phyloP scores from a whole-genome alignment of 1,284 basidiomycete species.

The Cryptococcus maquisensis region DNA sequence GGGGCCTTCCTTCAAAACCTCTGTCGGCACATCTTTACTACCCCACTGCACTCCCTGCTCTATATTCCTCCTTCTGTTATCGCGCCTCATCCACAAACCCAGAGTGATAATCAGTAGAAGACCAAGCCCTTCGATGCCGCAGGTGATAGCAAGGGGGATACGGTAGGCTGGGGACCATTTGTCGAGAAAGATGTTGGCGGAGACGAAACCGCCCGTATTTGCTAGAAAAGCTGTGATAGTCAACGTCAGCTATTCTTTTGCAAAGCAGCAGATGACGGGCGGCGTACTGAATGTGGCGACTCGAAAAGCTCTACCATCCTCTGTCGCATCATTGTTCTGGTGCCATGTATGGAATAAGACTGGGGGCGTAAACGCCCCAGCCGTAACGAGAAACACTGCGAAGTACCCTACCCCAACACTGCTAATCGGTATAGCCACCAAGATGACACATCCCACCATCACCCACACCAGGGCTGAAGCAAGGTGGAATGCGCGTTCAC shows the following conservation, averaged over 20 bases:
- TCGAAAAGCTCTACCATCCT: constrained; percentile 24
- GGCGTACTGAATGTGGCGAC: constrained; percentile 18
- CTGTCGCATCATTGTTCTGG: constrained; percentile 23
- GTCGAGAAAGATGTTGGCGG: constrained; percentile 21
- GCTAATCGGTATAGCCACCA: constrained; percentile 19
- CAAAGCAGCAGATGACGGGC: background rate
- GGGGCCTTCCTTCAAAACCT: constrained; percentile 49
- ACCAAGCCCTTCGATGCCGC: constrained; percentile 12
- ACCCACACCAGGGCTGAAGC: constrained; percentile 17
- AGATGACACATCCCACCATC: constrained; percentile 20
- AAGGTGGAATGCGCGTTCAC: constrained; percentile 25
- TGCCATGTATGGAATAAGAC: constrained; percentile 28
- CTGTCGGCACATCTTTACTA: constrained; percentile 52
- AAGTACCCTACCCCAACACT: constrained; percentile 20
- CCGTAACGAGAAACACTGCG: constrained; percentile 28
- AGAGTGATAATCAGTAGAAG: constrained; percentile 9
- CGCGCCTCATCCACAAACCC: constrained; percentile 14
- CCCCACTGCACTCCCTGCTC: constrained; percentile 51
- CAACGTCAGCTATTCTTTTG: background rate
- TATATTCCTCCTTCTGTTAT: constrained; percentile 47
- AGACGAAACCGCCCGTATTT: constrained; percentile 24
- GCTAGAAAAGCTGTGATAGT: constrained; percentile 13
- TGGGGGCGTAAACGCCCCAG: constrained; percentile 22
- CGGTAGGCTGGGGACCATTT: constrained; percentile 15
- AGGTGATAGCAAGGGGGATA: constrained; percentile 14